These are phyloP conservation scores for Starmerella apis DNA, from an alignment of 805 yeast species.

Conservation along the genomic window DNA sequence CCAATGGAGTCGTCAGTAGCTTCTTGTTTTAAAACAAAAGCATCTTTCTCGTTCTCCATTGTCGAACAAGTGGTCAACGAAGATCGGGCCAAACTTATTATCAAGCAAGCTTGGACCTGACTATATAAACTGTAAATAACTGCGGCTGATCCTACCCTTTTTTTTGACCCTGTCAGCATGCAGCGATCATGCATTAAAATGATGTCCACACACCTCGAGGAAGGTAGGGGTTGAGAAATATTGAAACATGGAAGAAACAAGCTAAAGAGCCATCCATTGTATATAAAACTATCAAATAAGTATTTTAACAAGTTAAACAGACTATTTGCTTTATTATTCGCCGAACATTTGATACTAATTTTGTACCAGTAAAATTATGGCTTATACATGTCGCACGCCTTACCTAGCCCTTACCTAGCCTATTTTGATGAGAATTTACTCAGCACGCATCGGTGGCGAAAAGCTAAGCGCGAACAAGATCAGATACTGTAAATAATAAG, in stretches of 20 bases:
- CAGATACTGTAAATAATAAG: no score
- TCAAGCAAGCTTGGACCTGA: no score
- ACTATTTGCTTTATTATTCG: no score
- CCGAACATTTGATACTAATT: no score
- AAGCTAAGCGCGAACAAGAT: background rate
- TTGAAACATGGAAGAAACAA: no score
- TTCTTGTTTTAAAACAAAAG: background rate
- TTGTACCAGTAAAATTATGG: no score
- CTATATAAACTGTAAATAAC: no score
- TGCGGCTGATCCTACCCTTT: background rate
- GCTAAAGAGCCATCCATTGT: no score
- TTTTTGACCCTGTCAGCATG: background rate
- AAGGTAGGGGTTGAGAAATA: no score
- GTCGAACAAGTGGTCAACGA: background rate
- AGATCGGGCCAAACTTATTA: background rate
- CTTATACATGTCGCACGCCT: background rate
- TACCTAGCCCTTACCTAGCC: background rate
- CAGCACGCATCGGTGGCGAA: background rate
- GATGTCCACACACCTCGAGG: no score
- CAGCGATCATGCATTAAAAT: background rate
- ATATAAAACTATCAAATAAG: no score
- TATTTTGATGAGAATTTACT: background rate
- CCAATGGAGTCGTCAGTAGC: background rate
- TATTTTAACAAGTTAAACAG: no score
- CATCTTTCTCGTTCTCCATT: constrained; percentile 5